These are phyloP conservation scores for Clavariopsis aquatica DNA, from an alignment of 495 filamentous ascomycete genomes.

Conservation along the genomic window DNA sequence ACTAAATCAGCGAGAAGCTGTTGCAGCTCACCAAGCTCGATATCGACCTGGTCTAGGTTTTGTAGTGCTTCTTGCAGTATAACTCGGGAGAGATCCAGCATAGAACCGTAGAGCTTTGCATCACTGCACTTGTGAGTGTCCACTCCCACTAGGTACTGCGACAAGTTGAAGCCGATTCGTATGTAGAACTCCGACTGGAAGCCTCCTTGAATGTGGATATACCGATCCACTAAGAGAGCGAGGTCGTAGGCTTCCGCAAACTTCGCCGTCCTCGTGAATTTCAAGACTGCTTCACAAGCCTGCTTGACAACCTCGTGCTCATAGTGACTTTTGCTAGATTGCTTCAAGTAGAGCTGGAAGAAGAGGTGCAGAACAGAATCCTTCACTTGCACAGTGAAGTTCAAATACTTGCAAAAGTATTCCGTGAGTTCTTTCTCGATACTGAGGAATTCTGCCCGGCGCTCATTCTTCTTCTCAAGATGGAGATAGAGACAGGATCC, in stretches of 20 bases:
- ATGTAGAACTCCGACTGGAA: constrained; percentile 46
- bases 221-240: constrained; percentile 56
- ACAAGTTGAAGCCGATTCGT: constrained; percentile 25
- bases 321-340: constrained; percentile 23
- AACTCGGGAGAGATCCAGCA: constrained; percentile 35
- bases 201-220: constrained; percentile 56
- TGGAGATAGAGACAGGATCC: constrained; percentile 57
- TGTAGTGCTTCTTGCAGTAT: constrained; percentile 26
- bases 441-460: constrained; percentile 42
- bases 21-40: constrained; percentile 26
- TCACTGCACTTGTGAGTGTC: constrained; percentile 25
- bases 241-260: constrained; percentile 58
- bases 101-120: constrained; percentile 20
- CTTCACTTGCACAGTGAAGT: constrained; percentile 50
- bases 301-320: constrained; percentile 31
- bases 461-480: constrained; percentile 42
- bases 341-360: constrained; percentile 34
- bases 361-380: constrained; percentile 27
- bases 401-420: constrained; percentile 56
- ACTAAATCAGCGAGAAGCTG: constrained; percentile 28
- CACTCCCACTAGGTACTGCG: constrained; percentile 25
- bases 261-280: constrained; percentile 28
- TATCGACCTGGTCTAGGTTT: constrained; percentile 22
- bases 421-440: constrained; percentile 57
- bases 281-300: constrained; percentile 18